These are phyloP conservation scores for Tylopilus felleus DNA, from an alignment of 768 basidiomycete species.

Conservation along the genomic window DNA sequence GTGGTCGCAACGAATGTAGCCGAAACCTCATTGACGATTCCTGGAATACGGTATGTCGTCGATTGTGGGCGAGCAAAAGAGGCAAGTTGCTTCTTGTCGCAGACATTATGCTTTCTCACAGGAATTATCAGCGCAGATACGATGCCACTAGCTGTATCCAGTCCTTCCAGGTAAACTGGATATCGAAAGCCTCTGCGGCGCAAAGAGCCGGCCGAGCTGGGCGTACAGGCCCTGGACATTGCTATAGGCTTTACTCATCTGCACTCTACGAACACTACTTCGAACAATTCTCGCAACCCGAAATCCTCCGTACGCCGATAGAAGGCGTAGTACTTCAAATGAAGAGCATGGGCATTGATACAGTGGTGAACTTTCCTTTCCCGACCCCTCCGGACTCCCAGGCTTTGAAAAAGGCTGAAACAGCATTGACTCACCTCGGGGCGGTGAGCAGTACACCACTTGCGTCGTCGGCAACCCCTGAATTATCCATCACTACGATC, in stretches of 20 bases:
- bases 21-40: slow-evolving; percentile 95
- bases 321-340: slow-evolving; percentile 97
- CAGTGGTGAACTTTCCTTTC: slow-evolving; percentile 96
- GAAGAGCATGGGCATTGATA: slow-evolving; percentile 99
- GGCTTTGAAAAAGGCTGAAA: slow-evolving; percentile 78
- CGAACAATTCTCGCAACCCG: slow-evolving; percentile 80
- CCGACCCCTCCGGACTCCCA: slow-evolving; percentile 89
- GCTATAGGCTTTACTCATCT: slow-evolving; percentile 95
- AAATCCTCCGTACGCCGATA: slow-evolving; percentile 93
- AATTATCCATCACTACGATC: slow-evolving; percentile 23
- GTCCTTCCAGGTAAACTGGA: slow-evolving; percentile 89
- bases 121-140: slow-evolving; percentile 63
- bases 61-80: slow-evolving; percentile 96
- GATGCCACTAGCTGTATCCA: slow-evolving; percentile 82
- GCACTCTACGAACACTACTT: slow-evolving; percentile 94
- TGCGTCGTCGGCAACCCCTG: slow-evolving; percentile 17
- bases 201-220: slow-evolving; percentile 97
- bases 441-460: slow-evolving; percentile 52
- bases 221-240: slow-evolving; percentile 96
- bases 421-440: slow-evolving; percentile 73
- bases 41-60: slow-evolving; percentile 96
- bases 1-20: slow-evolving; percentile 96
- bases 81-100: slow-evolving; percentile 37
- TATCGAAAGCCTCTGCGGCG: slow-evolving; percentile 90
- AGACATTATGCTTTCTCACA: background rate